These are phyloP conservation scores for Chytriomyces confervae DNA, from an alignment of 192 early-diverging fungal genomes.

Conservation along the genomic window DNA sequence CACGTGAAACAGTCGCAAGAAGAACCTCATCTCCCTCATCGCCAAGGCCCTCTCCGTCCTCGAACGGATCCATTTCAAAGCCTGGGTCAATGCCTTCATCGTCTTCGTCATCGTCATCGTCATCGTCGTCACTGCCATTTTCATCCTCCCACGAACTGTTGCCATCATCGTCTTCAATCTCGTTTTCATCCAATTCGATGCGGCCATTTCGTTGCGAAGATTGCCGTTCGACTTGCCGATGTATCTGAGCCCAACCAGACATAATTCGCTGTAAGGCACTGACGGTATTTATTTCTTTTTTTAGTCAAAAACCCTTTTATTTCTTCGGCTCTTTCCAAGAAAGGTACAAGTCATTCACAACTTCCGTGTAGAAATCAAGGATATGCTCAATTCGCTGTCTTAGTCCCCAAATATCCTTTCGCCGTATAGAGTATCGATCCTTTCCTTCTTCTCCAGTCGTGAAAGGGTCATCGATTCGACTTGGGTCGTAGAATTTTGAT, in stretches of 20 bases:
- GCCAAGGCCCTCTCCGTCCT: not conserved
- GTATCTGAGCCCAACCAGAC: too few relatives aligned
- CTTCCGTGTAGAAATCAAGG: not conserved
- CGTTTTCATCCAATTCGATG: too few relatives aligned
- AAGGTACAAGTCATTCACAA: not conserved
- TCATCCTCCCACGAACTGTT: too few relatives aligned
- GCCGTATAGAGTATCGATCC: not conserved
- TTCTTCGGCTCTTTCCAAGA: too few relatives aligned
- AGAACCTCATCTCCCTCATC: not conserved
- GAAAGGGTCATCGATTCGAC: not conserved
- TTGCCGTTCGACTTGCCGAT: too few relatives aligned
- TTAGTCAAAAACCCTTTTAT: too few relatives aligned
- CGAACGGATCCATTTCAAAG: not conserved
- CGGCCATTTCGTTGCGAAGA: too few relatives aligned
- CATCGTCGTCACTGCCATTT: too few relatives aligned
- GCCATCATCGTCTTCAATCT: too few relatives aligned
- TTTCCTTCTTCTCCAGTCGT: conserved; percentile 12
- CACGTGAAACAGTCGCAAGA: not conserved
- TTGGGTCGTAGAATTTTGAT: not conserved
- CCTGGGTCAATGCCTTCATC: not conserved
- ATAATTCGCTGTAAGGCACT: too few relatives aligned
- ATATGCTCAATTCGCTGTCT: conserved; percentile 22
- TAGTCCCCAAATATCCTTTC: conserved; percentile 31
- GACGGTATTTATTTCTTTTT: too few relatives aligned
- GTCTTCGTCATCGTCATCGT: not conserved